These are phyloP conservation scores for Paracoccidioides lutzii DNA, from an alignment of 2,329 filamentous ascomycete genomes.

Conservation along the genomic window DNA sequence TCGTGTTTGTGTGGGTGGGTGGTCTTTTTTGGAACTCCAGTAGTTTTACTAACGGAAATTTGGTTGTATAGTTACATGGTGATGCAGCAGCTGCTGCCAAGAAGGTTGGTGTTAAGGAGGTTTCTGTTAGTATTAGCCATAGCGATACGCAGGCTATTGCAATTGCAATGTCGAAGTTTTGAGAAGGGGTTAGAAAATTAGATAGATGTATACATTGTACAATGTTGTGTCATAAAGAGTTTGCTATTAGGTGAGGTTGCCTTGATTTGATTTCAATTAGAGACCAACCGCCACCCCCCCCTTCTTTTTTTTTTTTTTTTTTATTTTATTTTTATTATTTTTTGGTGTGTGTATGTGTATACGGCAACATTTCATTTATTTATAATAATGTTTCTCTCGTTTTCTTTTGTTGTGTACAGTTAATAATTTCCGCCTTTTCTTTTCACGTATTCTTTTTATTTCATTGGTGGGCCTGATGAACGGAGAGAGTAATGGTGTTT, in stretches of 20 bases:
- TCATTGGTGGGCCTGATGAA: too few species aligned
- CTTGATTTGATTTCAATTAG: too few species aligned
- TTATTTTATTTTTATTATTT: background rate
- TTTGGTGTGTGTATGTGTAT: background rate
- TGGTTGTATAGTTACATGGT: constrained; percentile 57
- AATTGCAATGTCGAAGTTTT: constrained; percentile 76
- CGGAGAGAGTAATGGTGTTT: background rate
- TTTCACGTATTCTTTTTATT: too few species aligned
- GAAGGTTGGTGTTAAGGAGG: constrained; percentile 71
- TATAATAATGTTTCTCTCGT: background rate
- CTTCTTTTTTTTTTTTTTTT: background rate
- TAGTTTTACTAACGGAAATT: background rate
- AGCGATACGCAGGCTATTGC: constrained; percentile 89
- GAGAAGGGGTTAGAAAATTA: constrained; percentile 13
- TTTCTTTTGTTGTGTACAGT: background rate
- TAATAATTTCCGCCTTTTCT: background rate
- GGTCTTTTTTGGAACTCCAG: background rate
- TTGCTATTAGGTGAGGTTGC: too few species aligned
- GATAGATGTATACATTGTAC: too few species aligned
- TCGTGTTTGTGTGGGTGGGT: background rate
- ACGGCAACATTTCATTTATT: background rate
- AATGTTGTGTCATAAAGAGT: too few species aligned
- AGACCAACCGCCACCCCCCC: too few species aligned
- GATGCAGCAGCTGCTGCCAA: constrained; percentile 72
- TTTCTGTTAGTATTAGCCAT: constrained; percentile 92